Evolutionary conservation across 441 rosid genomes (phyloP).

Genomic region (Dalechampia spathulata): DNA sequence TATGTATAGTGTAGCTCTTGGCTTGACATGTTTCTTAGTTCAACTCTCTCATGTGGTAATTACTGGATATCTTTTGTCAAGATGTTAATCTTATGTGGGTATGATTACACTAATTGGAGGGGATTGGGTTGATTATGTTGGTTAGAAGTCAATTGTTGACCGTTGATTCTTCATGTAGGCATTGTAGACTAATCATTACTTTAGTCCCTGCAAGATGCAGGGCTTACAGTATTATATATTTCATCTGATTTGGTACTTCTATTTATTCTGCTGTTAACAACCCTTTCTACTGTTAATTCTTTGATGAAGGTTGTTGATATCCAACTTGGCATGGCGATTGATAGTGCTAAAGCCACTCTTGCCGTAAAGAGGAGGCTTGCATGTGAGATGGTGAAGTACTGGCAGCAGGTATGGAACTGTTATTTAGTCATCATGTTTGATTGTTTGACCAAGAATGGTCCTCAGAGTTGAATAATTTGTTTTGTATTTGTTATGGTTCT

Average conservation of each 20-base stretch:
- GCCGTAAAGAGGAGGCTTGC: conserved; percentile 99
- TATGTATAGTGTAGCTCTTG: no score
- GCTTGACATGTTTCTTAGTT: no score
- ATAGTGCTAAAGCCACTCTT: conserved; percentile 92
- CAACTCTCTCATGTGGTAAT: no score
- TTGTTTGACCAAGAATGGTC: conserved; percentile 3
- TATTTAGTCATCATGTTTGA: neutral
- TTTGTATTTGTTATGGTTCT: neutral
- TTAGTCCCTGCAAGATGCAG: neutral
- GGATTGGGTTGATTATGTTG: no score
- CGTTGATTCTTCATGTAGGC: neutral
- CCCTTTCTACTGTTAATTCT: conserved; percentile 4
- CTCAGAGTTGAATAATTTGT: conserved; percentile 2
- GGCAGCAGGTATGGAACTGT: conserved; percentile 79
- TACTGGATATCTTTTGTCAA: neutral
- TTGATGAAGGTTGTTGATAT: conserved; percentile 78
- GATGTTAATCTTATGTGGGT: neutral
- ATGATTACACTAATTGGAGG: neutral
- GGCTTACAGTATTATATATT: neutral
- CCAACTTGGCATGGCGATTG: conserved; percentile 99
- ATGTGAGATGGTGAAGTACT: conserved; percentile 97
- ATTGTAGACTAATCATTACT: neutral
- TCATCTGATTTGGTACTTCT: neutral
- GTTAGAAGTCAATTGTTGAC: no score
- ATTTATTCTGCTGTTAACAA: neutral